Percentiles rank a stretch among this genome's conserved stretches.
phyloP scores from a whole-genome alignment of 2,329 filamentous ascomycete species.

The Pseudopithomyces maydicus region DNA sequence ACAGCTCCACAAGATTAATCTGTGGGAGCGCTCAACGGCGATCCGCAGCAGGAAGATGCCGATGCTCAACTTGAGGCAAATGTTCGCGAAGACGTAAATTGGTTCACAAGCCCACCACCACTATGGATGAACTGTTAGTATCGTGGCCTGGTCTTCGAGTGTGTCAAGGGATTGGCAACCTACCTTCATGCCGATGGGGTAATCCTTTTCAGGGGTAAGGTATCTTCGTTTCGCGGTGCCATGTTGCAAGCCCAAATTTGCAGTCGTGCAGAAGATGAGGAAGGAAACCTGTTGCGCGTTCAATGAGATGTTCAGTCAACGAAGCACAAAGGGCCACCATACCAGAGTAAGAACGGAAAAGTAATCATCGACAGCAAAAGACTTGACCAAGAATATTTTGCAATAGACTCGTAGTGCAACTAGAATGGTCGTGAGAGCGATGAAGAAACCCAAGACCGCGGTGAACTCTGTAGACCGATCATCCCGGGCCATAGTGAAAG shows the following conservation, averaged over 20 bases:
- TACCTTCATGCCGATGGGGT: conserved; percentile 21
- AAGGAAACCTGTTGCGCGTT: conserved; percentile 11
- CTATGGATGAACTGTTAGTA: not conserved
- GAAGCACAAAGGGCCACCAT: not conserved
- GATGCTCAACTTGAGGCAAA: conserved; percentile 9
- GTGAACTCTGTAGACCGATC: conserved; percentile 22
- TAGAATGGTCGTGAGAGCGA: conserved; percentile 16
- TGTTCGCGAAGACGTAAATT: conserved; percentile 14
- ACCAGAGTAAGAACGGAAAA: conserved; percentile 21
- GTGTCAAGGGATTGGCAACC: not conserved
- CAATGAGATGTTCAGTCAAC: not conserved
- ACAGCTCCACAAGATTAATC: conserved; percentile 13
- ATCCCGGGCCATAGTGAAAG: conserved; percentile 13
- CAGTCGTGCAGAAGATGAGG: conserved; percentile 18
- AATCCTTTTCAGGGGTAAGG: conserved; percentile 18
- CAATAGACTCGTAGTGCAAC: conserved; percentile 22
- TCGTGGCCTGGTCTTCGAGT: not conserved
- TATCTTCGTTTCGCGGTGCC: conserved; percentile 21
- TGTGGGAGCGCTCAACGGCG: conserved; percentile 14
- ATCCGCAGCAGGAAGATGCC: conserved; percentile 15
- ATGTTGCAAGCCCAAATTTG: conserved; percentile 15
- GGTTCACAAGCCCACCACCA: conserved; percentile 25
- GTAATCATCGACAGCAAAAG: conserved; percentile 21
- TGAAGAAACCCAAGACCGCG: conserved; percentile 22
- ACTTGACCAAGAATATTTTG: conserved; percentile 23